These are phyloP conservation scores for Solanum clarkiae DNA, from an alignment of 257 asterid genomes.

Conservation along the genomic window DNA sequence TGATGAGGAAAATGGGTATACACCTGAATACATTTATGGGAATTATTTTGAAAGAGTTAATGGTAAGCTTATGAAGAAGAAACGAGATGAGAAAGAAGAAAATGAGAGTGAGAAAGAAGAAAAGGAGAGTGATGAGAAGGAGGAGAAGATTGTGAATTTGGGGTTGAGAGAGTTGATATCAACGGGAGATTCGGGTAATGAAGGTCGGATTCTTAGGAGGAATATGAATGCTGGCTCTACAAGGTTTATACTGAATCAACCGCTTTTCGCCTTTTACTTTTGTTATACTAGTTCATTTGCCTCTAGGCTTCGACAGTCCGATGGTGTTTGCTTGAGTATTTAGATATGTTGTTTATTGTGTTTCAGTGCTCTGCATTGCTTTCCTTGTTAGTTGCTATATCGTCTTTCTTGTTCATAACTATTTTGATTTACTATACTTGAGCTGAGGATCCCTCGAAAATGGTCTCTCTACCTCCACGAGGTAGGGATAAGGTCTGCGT, in stretches of 20 bases:
- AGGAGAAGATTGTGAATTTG: constrained; percentile 32
- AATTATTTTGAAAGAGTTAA: constrained; percentile 78
- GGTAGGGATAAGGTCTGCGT: not conserved
- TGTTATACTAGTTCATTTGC: not conserved
- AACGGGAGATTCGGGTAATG: constrained; percentile 29
- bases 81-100: constrained; percentile 4
- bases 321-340: not conserved
- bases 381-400: not conserved
- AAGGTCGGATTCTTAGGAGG: constrained; percentile 54
- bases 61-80: constrained; percentile 12
- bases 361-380: not conserved
- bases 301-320: not conserved
- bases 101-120: not conserved
- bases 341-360: not conserved
- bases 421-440: not conserved
- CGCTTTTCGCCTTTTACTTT: not conserved
- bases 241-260: constrained; percentile 19
- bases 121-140: constrained; percentile 19
- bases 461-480: not conserved
- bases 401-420: not conserved
- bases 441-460: not conserved
- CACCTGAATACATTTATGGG: constrained; percentile 87
- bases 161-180: constrained; percentile 89
- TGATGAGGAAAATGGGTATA: constrained; percentile 85
- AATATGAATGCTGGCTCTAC: constrained; percentile 54